phyloP scores from a whole-genome alignment of 352 stramenopile genomes.

The Pythium volutum region DNA sequence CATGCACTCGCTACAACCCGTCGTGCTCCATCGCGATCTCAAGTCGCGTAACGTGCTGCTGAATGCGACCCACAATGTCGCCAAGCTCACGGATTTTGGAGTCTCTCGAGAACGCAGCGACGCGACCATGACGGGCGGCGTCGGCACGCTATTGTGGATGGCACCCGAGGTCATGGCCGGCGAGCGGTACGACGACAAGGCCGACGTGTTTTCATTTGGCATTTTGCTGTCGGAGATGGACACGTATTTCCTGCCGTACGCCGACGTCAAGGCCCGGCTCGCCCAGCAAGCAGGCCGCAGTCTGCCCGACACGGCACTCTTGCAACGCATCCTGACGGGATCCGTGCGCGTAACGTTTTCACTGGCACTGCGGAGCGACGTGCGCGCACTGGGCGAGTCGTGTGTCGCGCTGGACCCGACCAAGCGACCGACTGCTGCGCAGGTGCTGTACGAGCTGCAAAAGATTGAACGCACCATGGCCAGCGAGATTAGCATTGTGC shows the following conservation, averaged over 20 bases:
- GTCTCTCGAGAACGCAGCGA: conserved; percentile 24
- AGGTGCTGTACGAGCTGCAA: conserved; percentile 25
- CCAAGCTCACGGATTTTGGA: conserved; percentile 55
- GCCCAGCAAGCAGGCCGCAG: neutral
- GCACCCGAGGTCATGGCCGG: conserved; percentile 36
- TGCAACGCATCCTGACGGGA: conserved; percentile 35
- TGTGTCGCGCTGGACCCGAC: conserved; percentile 45
- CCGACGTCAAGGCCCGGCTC: neutral
- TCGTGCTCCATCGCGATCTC: conserved; percentile 34
- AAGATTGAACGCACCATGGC: conserved; percentile 1
- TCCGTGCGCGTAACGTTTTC: conserved; percentile 27
- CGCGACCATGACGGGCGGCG: conserved; percentile 24
- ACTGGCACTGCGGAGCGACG: conserved; percentile 2
- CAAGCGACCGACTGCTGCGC: conserved; percentile 35
- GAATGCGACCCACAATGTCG: conserved; percentile 26
- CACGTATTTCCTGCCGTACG: conserved; percentile 30
- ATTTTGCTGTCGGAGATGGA: conserved; percentile 56
- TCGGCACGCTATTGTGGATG: conserved; percentile 26
- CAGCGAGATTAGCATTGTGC: conserved; percentile 5
- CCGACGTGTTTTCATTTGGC: conserved; percentile 58
- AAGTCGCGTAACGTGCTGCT: conserved; percentile 32
- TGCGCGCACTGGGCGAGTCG: conserved; percentile 33
- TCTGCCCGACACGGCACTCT: conserved; percentile 20
- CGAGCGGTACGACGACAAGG: conserved; percentile 36
- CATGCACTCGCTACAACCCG: conserved; percentile 39